Base-by-base conservation (phyloP, 1,284 basidiomycete genomes). In the Erythrobasidium hasegawianum region DNA sequence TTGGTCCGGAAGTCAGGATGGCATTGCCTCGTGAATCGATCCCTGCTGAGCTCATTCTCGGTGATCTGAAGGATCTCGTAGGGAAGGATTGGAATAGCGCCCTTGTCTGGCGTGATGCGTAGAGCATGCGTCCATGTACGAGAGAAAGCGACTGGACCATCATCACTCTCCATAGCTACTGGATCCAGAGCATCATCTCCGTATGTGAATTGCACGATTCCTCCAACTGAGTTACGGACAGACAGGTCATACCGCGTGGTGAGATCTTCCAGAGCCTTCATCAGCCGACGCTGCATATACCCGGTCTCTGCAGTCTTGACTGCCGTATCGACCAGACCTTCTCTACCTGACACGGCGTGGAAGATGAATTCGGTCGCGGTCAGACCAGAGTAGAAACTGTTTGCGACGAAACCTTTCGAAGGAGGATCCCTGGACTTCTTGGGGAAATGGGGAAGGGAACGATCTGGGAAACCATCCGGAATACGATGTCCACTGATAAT, bases 251-350 rank as follows among this genome's bases (percentile, higher is more conserved):
- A 99, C 69, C 97, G 91, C 0, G 91, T 94, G 4, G 92, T 94
- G 54, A 99, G 80, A 80, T 98, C 96, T 77, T 99, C 96, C 71
- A 99, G 79, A 1, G 96, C 95, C 73, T 99, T 99, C 96, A 99
- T 98, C 71, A 99, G 79, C 70, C 96, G 88, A 69, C 96, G 86
- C 75, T 95, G 91, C 95, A 99, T 98, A 81, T 99, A 99, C 47
- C 96, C 96, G 1, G 96, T 98, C 79, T 98, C 96, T 18, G 96
- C 96, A 0, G 96, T 99, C 81, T 99, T 99, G 78, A 99, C 96
- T 24, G 96, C 96, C 0, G 96, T 99, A 80, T 99, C 96, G 75
- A 99, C 95, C 52, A 98, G 80, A 80, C 96, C 96, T 81, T 98
- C 96, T 77, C 96, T 88, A 72, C 96, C 96, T 22, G 95, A 97